Conservation (phyloP, 2,329 filamentous ascomycete species). For the Trichoderma koningii region DNA sequence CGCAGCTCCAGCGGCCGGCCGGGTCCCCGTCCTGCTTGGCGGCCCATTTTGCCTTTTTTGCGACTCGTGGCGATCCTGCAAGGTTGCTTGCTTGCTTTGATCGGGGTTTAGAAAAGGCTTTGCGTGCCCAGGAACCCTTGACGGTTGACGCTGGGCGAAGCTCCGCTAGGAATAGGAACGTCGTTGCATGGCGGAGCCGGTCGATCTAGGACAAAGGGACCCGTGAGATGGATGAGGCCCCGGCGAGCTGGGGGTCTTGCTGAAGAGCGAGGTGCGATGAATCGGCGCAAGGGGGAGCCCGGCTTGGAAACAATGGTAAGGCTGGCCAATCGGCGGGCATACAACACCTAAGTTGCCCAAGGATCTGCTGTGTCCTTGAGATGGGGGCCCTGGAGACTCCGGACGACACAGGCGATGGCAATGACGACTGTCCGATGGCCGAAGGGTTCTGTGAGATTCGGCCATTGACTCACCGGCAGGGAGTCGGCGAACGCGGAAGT, state of each 20-base stretch:
- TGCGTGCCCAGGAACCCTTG: conserved; percentile 1
- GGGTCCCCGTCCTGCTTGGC: conserved; percentile 10
- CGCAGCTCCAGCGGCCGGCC: conserved; percentile 14
- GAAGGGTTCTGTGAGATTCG: background rate
- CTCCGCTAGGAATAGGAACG: conserved; percentile 2
- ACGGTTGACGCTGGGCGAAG: conserved; percentile 6
- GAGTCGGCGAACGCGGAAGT: background rate
- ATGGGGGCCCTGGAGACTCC: background rate
- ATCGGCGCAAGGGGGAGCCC: background rate
- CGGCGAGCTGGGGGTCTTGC: background rate
- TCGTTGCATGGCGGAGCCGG: conserved; percentile 16
- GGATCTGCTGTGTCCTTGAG: background rate
- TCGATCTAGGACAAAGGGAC: conserved; percentile 14
- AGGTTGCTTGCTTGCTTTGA: conserved; percentile 17
- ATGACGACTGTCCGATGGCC: conserved; percentile 14
- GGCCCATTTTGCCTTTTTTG: conserved; percentile 26
- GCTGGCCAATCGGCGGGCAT: conserved; percentile 19
- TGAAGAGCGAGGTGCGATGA: conserved; percentile 13
- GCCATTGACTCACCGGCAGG: background rate
- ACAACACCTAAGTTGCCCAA: background rate
- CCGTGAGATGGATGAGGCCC: background rate
- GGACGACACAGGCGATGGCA: background rate
- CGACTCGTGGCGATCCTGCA: conserved; percentile 17
- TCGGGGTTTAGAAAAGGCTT: conserved; percentile 22
- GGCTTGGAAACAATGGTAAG: background rate